Evolutionary conservation across 2,329 filamentous ascomycete genomes (phyloP), one percentile per base, ranked within the genome.

Genomic region (Fusarium sp.): DNA sequence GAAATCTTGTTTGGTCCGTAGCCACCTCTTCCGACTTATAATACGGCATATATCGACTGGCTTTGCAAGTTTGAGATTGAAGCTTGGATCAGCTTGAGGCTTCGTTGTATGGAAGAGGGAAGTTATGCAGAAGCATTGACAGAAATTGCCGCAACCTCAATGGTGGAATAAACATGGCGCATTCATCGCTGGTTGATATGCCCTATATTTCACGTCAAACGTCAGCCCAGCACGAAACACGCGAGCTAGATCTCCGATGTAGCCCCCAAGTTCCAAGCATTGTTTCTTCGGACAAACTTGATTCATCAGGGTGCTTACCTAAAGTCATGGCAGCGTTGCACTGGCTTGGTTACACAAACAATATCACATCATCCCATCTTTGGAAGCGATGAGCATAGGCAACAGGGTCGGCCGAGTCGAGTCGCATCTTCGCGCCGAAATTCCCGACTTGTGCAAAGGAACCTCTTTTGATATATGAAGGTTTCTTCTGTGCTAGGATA

Each of bases 111-210:
- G 17, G 21, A 44, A 43, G 7, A 39, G 17, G 15, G 38, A 44
- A 49, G 42, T 23, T 21, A 32, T 46, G 42, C 34, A 15, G 26
- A 51, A 46, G 49, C 52, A 43, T 38, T 51, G 40, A 45, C 47
- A 44, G 14, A 15, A 44, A 47, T 30, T 56, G 36, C 23, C 8
- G 36, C 20, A 26, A 48, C 39, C 56, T 67, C 40, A 67, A 45
- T 67, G 65, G 65, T 66, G 56, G 60, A 62, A 68, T 47, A 57
- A 51, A 46, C 40, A 45, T 50, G 32, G 44, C 34, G 34, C 20
- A 34, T 26, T 54, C 34, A 39, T 48, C 24, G 28, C 43, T 20
- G 26, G 30, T 34, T 42, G 30, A 26, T 28, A 54, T 62, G 36
- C 36, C 23, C 45, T 49, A 47, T 49, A 45, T 30, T 28, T 39